Percentiles rank a stretch among this genome's conserved stretches.
These are phyloP conservation scores for Phytophthora uliginosa DNA, from an alignment of 352 stramenopile genomes.

Conservation along the genomic window DNA sequence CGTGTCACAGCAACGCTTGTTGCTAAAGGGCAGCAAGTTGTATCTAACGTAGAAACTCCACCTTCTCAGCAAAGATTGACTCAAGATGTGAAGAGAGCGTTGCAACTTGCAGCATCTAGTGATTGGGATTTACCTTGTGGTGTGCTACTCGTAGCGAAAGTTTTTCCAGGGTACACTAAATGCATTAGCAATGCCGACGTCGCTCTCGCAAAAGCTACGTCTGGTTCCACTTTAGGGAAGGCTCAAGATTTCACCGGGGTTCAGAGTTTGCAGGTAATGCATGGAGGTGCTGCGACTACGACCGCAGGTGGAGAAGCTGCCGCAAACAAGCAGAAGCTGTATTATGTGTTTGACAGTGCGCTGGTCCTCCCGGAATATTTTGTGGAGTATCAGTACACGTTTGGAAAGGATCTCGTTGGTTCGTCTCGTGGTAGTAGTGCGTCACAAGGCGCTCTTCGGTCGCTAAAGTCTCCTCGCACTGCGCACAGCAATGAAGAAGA, in stretches of 20 bases:
- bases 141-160: conserved; percentile 83
- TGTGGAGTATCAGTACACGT: conserved; percentile 82
- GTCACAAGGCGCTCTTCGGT: not conserved
- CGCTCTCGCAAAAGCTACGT: conserved; percentile 21
- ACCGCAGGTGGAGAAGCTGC: conserved; percentile 20
- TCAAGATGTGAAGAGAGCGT: conserved; percentile 50
- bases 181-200: conserved; percentile 34
- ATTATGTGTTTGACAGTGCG: conserved; percentile 85
- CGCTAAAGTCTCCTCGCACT: conserved; percentile 15
- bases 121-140: conserved; percentile 63
- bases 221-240: conserved; percentile 28
- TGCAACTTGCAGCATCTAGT: conserved; percentile 43
- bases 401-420: conserved; percentile 11
- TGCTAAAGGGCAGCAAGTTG: conserved; percentile 30
- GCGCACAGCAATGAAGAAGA: conserved; percentile 36
- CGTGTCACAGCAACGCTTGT: conserved; percentile 34
- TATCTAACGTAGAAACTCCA: not conserved
- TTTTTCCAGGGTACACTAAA: conserved; percentile 84
- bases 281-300: conserved; percentile 19
- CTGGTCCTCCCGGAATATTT: conserved; percentile 89
- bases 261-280: conserved; percentile 67
- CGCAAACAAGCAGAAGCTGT: conserved; percentile 66
- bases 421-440: conserved; percentile 13
- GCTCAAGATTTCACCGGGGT: conserved; percentile 49
- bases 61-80: conserved; percentile 10